phyloP scores from a whole-genome alignment of 257 asterid species.

The Verbascum thapsus region DNA sequence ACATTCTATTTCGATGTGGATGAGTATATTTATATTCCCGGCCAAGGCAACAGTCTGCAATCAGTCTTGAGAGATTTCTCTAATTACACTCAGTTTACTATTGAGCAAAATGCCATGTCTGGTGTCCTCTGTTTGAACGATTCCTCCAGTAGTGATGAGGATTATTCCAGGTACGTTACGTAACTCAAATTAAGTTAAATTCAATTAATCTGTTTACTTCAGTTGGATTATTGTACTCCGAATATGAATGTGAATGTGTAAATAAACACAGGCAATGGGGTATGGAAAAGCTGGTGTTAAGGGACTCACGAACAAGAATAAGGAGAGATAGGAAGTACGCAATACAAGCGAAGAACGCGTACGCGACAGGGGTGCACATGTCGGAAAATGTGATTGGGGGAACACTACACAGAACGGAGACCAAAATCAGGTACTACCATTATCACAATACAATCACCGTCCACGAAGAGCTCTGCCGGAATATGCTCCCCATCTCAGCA shows the following conservation, averaged over 20 bases:
- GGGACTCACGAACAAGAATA: constrained; percentile 47
- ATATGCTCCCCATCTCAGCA: constrained; percentile 40
- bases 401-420: constrained; percentile 36
- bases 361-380: constrained; percentile 65
- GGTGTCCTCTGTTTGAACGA: constrained; percentile 50
- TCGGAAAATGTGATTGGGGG: constrained; percentile 47
- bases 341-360: constrained; percentile 51
- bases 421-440: constrained; percentile 43
- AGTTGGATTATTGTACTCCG: too few species aligned
- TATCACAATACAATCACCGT: constrained; percentile 63
- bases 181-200: neutral
- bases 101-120: constrained; percentile 68
- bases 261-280: constrained; percentile 77
- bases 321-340: constrained; percentile 66
- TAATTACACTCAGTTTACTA: constrained; percentile 58
- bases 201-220: too few species aligned
- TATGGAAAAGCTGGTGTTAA: constrained; percentile 53
- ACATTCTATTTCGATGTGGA: constrained; percentile 63
- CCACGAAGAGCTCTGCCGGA: constrained; percentile 60
- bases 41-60: constrained; percentile 44
- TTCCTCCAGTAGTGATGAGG: constrained; percentile 21
- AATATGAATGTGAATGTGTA: too few species aligned
- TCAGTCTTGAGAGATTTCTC: constrained; percentile 46
- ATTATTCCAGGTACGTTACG: constrained; percentile 48
- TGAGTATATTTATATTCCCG: constrained; percentile 56